Evolutionary conservation across 257 asterid species (phyloP).

Genomic region (Nicotiana undulata): DNA sequence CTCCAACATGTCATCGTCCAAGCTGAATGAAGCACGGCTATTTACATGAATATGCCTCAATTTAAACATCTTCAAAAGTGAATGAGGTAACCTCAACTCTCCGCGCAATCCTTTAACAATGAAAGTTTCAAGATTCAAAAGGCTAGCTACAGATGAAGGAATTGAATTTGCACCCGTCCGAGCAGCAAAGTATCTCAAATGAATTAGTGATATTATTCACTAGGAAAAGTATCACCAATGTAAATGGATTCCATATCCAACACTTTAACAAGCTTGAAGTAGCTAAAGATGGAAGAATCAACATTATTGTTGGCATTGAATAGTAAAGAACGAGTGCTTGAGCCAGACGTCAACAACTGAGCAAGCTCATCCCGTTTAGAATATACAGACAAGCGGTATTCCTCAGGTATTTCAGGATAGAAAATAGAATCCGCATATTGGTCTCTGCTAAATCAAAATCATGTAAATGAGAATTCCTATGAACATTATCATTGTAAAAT

Average conservation of each 20-base stretch:
- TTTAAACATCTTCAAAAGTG: neutral
- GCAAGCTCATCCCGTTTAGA: neutral
- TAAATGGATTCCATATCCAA: neutral
- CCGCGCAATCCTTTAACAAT: neutral
- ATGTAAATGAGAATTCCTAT: neutral
- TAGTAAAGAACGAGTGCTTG: neutral
- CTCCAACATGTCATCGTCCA: neutral
- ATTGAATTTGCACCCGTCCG: neutral
- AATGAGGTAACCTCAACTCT: neutral
- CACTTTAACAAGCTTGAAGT: slow-evolving; percentile 10
- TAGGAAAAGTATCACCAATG: neutral
- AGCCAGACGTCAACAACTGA: neutral
- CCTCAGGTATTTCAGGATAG: neutral
- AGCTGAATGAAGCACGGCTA: neutral
- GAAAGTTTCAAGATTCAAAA: neutral
- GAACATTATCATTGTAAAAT: neutral
- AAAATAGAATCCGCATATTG: neutral
- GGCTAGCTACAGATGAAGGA: neutral
- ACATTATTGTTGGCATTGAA: neutral
- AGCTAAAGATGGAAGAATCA: neutral
- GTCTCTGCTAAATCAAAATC: neutral
- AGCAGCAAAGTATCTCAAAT: slow-evolving; percentile 3
- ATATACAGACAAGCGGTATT: neutral
- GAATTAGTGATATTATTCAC: neutral
- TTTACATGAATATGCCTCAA: neutral